phyloP scores from a whole-genome alignment of 805 yeast genomes.

The Yamadazyma philogaea region DNA sequence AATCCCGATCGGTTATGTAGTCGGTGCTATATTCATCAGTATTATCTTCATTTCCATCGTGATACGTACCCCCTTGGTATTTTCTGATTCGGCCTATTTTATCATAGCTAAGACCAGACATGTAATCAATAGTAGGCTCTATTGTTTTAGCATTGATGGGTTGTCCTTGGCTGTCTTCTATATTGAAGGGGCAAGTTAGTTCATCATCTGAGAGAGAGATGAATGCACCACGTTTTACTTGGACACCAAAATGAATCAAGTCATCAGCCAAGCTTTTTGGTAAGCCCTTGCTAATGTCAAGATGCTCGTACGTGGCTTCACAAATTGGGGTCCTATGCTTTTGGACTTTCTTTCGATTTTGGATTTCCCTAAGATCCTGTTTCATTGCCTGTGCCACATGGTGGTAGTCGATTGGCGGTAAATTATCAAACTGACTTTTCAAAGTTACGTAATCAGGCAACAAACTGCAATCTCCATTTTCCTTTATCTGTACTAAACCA shows the following conservation, averaged over 20 bases:
- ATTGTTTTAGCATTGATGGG: constrained; percentile 19
- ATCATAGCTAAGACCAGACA: constrained; percentile 16
- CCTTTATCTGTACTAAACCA: constrained; percentile 59
- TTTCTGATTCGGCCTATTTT: constrained; percentile 17
- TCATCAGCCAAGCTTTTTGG: constrained; percentile 43
- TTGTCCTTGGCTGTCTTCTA: constrained; percentile 44
- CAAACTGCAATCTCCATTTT: constrained; percentile 41
- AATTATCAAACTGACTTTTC: constrained; percentile 41
- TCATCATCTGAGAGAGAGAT: constrained; percentile 45
- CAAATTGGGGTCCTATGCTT: constrained; percentile 27
- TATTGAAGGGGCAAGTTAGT: constrained; percentile 38
- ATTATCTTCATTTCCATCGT: constrained; percentile 19
- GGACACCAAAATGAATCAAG: constrained; percentile 50
- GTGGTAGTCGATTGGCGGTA: constrained; percentile 25
- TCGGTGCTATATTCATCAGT: constrained; percentile 6
- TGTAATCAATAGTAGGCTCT: constrained; percentile 13
- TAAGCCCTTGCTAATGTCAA: constrained; percentile 41
- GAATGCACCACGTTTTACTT: constrained; percentile 46
- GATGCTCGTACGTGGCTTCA: constrained; percentile 28
- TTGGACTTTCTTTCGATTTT: constrained; percentile 17
- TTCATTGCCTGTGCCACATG: constrained; percentile 24
- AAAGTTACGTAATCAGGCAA: constrained; percentile 44
- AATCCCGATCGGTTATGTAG: constrained; percentile 6
- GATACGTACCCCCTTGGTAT: constrained; percentile 41
- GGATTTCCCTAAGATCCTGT: constrained; percentile 22